phyloP scores from a whole-genome alignment of 192 early-diverging fungal species.

The Rhizoclosmatium globosum region DNA sequence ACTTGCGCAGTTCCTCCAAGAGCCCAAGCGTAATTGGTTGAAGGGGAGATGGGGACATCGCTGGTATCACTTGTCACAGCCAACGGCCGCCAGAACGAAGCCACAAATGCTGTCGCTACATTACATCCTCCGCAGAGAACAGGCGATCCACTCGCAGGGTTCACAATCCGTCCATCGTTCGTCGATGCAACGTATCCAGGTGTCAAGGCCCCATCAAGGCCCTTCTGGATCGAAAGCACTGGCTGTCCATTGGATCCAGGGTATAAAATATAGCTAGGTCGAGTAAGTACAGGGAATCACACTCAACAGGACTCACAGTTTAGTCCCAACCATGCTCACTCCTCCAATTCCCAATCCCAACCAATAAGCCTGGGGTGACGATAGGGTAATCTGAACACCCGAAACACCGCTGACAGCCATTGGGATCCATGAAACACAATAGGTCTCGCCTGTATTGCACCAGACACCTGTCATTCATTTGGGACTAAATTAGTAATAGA shows the following conservation, averaged over 20 bases:
- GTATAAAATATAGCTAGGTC: not conserved
- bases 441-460: not conserved
- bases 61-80: not conserved
- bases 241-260: not conserved
- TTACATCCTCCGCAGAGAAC: not conserved
- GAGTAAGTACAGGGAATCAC: not conserved
- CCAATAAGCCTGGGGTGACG: not conserved
- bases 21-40: not conserved
- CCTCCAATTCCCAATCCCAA: not conserved
- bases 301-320: not conserved
- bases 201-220: not conserved
- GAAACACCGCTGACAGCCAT: not conserved
- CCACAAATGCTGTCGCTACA: not conserved
- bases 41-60: not conserved
- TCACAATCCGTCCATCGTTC: not conserved
- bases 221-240: not conserved
- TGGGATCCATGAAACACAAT: constrained; percentile 5
- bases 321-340: not conserved
- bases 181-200: not conserved
- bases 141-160: not conserved
- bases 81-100: not conserved
- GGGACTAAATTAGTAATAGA: too few relatives aligned
- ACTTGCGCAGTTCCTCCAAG: not conserved
- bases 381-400: constrained; percentile 1
- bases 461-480: not conserved